Evolutionary conservation across 306 rosid species (phyloP).

Genomic region (Corylus heterophylla): DNA sequence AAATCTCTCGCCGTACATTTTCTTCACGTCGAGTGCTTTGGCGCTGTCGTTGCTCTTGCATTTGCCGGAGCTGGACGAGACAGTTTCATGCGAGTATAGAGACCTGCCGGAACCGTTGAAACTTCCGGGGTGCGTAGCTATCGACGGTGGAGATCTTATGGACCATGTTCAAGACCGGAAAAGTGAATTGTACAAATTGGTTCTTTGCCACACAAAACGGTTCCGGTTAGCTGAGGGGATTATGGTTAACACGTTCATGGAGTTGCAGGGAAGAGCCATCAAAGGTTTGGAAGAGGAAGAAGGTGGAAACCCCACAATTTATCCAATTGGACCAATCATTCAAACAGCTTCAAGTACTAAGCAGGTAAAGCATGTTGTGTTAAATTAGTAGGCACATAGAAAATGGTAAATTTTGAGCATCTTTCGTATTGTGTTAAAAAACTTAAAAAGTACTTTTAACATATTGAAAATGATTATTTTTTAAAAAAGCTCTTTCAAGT

Average conservation of each 20-base stretch:
- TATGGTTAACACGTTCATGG: slow-evolving; percentile 34
- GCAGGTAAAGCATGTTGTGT: too few species aligned
- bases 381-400: too few species aligned
- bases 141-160: slow-evolving; percentile 31
- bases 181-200: slow-evolving; percentile 8
- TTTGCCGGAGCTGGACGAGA: slow-evolving; percentile 22
- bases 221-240: slow-evolving; percentile 31
- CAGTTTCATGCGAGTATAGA: slow-evolving; percentile 30
- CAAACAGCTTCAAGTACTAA: slow-evolving; percentile 16
- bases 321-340: slow-evolving; percentile 45
- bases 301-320: slow-evolving; percentile 12
- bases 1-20: slow-evolving; percentile 30
- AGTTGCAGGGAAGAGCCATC: slow-evolving; percentile 28
- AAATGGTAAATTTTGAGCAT: too few species aligned
- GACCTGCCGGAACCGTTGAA: slow-evolving; percentile 20
- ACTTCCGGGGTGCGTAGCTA: slow-evolving; percentile 29
- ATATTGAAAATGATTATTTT: too few species aligned
- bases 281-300: slow-evolving; percentile 14
- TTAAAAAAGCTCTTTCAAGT: too few species aligned
- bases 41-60: slow-evolving; percentile 28
- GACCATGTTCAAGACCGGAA: slow-evolving; percentile 33
- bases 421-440: too few species aligned
- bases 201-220: slow-evolving; percentile 26
- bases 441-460: too few species aligned
- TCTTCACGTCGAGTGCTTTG: slow-evolving; percentile 25